phyloP scores from a whole-genome alignment of 306 rosid genomes.

The Heteromeles arbutifolia region DNA sequence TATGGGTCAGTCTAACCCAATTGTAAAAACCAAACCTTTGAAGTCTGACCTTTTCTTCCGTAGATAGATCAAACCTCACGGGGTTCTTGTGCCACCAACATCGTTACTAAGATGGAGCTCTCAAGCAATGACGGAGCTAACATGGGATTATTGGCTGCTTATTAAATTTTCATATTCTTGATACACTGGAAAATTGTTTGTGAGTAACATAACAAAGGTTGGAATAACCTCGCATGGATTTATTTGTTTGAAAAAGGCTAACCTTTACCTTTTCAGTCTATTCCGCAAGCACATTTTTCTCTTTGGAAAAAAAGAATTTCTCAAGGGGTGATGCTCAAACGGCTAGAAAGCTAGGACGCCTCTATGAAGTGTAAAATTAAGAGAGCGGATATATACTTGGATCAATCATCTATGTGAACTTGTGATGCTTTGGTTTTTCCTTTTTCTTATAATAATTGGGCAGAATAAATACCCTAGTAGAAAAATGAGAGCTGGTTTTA shows the following conservation, averaged over 20 bases:
- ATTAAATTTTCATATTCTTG: too few relatives aligned
- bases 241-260: not conserved
- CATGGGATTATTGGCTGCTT: too few relatives aligned
- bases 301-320: not conserved
- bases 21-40: not conserved
- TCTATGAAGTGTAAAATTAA: not conserved
- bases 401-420: not conserved
- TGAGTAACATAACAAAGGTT: not conserved
- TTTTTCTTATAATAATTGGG: not conserved
- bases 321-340: not conserved
- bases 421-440: not conserved
- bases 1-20: not conserved
- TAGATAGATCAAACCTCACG: too few relatives aligned
- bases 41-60: too few relatives aligned
- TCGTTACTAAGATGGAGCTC: too few relatives aligned
- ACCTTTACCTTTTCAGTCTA: not conserved
- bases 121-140: too few relatives aligned
- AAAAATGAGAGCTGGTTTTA: conserved; percentile 7
- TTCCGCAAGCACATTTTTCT: not conserved
- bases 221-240: not conserved
- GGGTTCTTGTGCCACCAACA: too few relatives aligned
- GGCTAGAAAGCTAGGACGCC: not conserved
- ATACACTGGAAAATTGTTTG: not conserved
- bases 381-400: not conserved
- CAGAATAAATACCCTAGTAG: conserved; percentile 14